Percentiles rank a stretch among this genome's conserved stretches.
Evolutionary conservation across 495 filamentous ascomycete genomes (phyloP).

Genomic region (Penicillium desertorum): DNA sequence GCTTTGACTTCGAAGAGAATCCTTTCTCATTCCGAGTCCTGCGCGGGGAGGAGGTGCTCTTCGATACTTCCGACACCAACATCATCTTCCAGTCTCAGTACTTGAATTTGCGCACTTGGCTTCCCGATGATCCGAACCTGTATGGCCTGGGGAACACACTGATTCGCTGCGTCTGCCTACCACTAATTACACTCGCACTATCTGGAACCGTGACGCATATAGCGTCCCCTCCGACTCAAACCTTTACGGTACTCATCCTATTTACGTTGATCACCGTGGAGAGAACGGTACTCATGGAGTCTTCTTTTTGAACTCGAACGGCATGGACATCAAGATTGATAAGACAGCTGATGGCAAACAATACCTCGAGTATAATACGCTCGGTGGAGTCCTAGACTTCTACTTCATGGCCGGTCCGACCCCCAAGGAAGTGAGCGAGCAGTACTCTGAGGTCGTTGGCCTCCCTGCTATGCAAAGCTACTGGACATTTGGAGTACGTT

Average conservation of each 20-base stretch:
- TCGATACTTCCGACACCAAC: constrained; percentile 67
- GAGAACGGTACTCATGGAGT: constrained; percentile 72
- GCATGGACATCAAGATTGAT: constrained; percentile 85
- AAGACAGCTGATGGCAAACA: constrained; percentile 59
- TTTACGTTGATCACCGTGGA: constrained; percentile 79
- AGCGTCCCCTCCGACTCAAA: constrained; percentile 66
- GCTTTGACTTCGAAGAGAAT: constrained; percentile 62
- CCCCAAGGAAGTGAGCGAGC: constrained; percentile 67
- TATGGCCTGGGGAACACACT: constrained; percentile 83
- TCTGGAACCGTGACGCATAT: constrained; percentile 79
- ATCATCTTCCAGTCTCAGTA: constrained; percentile 82
- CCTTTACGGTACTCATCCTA: constrained; percentile 78
- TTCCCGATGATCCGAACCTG: constrained; percentile 66
- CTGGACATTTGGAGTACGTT: constrained; percentile 68
- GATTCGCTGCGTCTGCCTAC: constrained; percentile 71
- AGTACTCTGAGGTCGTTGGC: constrained; percentile 72
- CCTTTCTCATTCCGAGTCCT: constrained; percentile 79
- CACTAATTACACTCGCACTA: constrained; percentile 71
- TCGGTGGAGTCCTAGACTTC: constrained; percentile 80
- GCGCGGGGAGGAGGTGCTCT: constrained; percentile 66
- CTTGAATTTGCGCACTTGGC: constrained; percentile 64
- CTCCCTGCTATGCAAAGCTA: constrained; percentile 78
- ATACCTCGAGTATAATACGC: constrained; percentile 80
- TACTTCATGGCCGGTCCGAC: constrained; percentile 78
- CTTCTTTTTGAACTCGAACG: constrained; percentile 79